A percentile compares a stretch with the other conserved stretches of the same genome.
Conservation (phyloP, 169 alveolate species). For the Cryptosporidium tyzzeri region DNA sequence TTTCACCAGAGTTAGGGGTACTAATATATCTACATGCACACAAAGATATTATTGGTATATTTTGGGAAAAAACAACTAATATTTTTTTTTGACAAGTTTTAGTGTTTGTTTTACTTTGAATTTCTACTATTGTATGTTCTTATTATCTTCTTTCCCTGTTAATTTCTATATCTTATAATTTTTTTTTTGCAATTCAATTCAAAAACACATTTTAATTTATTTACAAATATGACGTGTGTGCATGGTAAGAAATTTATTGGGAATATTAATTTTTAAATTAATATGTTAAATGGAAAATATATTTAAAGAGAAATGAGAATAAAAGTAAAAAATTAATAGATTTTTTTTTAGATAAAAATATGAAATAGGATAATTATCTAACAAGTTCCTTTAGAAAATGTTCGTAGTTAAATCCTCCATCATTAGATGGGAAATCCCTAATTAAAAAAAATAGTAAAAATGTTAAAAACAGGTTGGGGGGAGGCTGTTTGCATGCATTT, state of each 20-base stretch:
- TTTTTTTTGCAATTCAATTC: no score
- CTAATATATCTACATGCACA: background rate
- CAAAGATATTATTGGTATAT: background rate
- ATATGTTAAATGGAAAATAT: no score
- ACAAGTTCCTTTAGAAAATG: constrained; percentile 25
- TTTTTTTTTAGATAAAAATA: background rate
- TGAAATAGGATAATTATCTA: background rate
- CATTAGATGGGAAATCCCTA: constrained; percentile 63
- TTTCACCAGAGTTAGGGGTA: background rate
- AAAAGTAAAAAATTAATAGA: background rate
- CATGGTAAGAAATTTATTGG: background rate
- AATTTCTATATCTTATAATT: background rate
- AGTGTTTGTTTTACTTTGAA: background rate
- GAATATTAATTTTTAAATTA: background rate
- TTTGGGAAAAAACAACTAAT: background rate
- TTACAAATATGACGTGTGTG: background rate
- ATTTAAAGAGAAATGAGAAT: background rate
- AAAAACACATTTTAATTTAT: background rate
- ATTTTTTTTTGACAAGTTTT: background rate
- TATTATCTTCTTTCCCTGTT: background rate
- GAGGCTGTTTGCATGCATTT: background rate
- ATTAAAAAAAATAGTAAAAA: background rate
- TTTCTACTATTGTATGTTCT: no score
- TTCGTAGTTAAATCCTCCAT: constrained; percentile 65
- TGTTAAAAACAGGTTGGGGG: background rate